Evolutionary conservation across 805 yeast species (phyloP), one percentile per base, ranked within the genome.

Genomic region (Teunomyces tritomae): DNA sequence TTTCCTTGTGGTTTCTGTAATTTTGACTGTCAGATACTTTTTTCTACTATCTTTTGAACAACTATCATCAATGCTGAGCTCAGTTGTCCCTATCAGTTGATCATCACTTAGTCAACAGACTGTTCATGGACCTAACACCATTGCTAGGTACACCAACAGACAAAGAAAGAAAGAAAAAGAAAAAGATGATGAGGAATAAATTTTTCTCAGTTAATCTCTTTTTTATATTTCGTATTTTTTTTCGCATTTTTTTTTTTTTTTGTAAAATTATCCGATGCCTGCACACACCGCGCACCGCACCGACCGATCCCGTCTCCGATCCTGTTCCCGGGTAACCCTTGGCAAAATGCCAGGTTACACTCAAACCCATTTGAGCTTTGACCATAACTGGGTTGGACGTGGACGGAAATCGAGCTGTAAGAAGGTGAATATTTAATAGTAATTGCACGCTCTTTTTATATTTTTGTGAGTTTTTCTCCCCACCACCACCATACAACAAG

Each of bases 11-110:
- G 32, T 33, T 6, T 29, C 9, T n/a, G 32, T 39, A 41, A 39
- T 33, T 33, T 14, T 39, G 44, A 39, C 39, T 14, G 39, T 49
- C 53, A 49, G 53, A 47, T 34, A 46, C 35, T 28, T 48, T 48
- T 20, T 48, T 51, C 54, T 51, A 53, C 57, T 54, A 54, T 54
- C 51, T 30, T 20, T 32, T 43, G 36, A 43, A 52, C 54, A 53
- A 53, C 55, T 50, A 51, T 53, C 56, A 48, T 54, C 57, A 54
- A 37, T 16, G 52, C 48, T 37, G 37, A 26, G 44, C 52, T 54
- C 57, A 52, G 57, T 52, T 54, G 57, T 54, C 57, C 57, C 57
- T 54, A 54, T 54, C 57, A 45, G 46, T 36, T 48, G 42, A 39
- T 54, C 57, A 54, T 54, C 56, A 54, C 34, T 27, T 29, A 29